Evolutionary conservation across 2,329 filamentous ascomycete species (phyloP), one percentile per base, ranked within the genome.

Genomic region (Diaporthe longicolla): DNA sequence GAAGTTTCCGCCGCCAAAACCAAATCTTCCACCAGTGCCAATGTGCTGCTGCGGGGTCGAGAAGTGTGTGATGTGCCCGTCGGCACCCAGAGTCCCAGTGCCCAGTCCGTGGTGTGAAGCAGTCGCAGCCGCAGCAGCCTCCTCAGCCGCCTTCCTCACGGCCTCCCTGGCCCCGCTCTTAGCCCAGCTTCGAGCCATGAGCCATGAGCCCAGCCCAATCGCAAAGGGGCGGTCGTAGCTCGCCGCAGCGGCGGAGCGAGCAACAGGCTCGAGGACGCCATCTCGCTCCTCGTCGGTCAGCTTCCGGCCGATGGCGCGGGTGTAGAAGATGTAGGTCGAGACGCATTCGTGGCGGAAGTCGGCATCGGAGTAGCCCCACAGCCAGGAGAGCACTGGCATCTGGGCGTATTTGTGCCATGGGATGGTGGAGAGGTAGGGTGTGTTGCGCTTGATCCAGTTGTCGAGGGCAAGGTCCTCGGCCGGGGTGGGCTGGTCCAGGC

Each of bases 61-160:
- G 35, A 75, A 75, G 59, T 75, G 74, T 15, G 74, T 75, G 61
- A 75, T 75, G 55, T 75, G 74, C 21, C 74, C 74, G 24, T 74
- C 72, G 5, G 72, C 59, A 17, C 71, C 74, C 9, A 75, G 17
- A 0, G 66, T 73, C 13, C 74, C 54, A 5, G 17, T n/a, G 1
- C 45, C 43, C 43, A 50, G 13, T 1, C n/a, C 29, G n/a, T 21
- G 5, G 68, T 26, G 26, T 8, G 57, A n/a, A 2, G 73, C 37
- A 13, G 10, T 13, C 10, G 40, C 52, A 1, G 57, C 40, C 1
- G 55, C 66, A 5, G 63, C 70, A 15, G 70, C 70, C 19, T 26
- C 50, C 55, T 68, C 69, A 0, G 73, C 73, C 1, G 69, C 61
- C 43, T 26, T 63, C 32, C 29, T 29, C 17, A 66, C 45, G 1